These are phyloP conservation scores for Gillenia trifoliata DNA, from an alignment of 306 rosid species.

Conservation along the genomic window DNA sequence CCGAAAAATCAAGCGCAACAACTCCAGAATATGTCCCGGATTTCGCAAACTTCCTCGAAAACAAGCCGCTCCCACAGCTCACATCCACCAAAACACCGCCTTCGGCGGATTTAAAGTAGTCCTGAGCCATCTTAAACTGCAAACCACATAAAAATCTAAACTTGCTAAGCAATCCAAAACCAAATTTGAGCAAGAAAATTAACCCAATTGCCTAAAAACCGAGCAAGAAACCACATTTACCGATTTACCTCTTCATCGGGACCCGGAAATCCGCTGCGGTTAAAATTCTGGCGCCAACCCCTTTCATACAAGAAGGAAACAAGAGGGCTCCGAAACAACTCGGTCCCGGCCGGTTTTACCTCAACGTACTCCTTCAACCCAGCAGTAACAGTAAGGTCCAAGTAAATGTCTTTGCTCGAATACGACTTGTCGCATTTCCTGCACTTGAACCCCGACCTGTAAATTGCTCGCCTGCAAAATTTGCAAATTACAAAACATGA, in stretches of 20 bases:
- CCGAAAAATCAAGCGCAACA: conserved; percentile 84
- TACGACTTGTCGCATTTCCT: conserved; percentile 69
- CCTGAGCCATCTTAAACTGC: conserved; percentile 93
- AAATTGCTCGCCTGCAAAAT: conserved; percentile 62
- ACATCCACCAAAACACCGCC: conserved; percentile 84
- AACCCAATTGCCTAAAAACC: background rate
- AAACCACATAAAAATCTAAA: background rate
- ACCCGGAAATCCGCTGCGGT: conserved; percentile 85
- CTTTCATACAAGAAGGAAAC: conserved; percentile 95
- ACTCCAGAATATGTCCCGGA: conserved; percentile 70
- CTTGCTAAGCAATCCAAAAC: too few relatives aligned
- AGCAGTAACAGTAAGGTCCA: conserved; percentile 80
- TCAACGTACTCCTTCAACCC: conserved; percentile 69
- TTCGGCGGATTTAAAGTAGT: conserved; percentile 60
- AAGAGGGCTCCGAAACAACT: conserved; percentile 91
- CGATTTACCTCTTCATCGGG: conserved; percentile 76
- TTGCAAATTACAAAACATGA: background rate
- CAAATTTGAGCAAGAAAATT: too few relatives aligned
- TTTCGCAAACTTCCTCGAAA: conserved; percentile 76
- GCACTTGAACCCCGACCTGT: conserved; percentile 88
- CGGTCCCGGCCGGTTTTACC: conserved; percentile 59
- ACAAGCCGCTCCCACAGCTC: conserved; percentile 94
- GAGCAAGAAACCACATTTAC: background rate
- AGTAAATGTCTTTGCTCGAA: conserved; percentile 69
- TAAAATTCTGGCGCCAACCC: conserved; percentile 98